Evolutionary conservation across 805 yeast genomes (phyloP), one percentile per base, ranked within the genome.

Genomic region (Candida ficus): DNA sequence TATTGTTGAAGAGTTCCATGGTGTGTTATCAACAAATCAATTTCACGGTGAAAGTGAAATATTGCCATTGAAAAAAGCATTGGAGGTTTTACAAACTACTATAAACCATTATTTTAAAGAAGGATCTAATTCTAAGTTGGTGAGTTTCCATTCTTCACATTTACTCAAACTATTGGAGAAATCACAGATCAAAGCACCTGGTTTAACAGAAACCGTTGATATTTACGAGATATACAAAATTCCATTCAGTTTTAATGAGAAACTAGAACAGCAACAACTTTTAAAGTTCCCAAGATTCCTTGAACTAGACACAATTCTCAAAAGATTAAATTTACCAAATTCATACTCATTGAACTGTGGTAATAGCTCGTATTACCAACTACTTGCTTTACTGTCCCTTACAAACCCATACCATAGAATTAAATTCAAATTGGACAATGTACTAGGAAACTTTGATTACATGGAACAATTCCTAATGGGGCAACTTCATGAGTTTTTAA

Each of bases 21-120:
- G 55, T 35, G 43, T 51, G 13, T 37, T 51, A 12, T 51, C 55
- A 4, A 41, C 53, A 6, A 49, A 44, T 36, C 38, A 42, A 2
- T 51, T 42, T 35, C 55, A 49, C 16, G 53, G 53, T 1, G 36
- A 41, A n/a, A 49, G 53, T 20, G 30, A 38, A 9, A 25, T 46
- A 3, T 6, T 51, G 13, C 32, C 50, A 8, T 31, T 33, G 19
- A 22, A 33, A 21, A 42, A 48, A 29, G 35, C 49, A 11, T n/a
- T 11, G 13, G 26, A 22, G 2, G 14, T 31, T 16, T 9, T 41
- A 5, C 12, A 33, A 11, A 18, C 28, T 2, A 12, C 33, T 2
- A 8, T 41, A 13, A 12, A 33, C 5, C 3, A 11, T 4, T 30
- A 29, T 18, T 30, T 30, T 4, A 14, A 35, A 16, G 14, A 33